Conservation (phyloP, 2,329 filamentous ascomycete genomes). For the Beauveria pseudobassiana region DNA sequence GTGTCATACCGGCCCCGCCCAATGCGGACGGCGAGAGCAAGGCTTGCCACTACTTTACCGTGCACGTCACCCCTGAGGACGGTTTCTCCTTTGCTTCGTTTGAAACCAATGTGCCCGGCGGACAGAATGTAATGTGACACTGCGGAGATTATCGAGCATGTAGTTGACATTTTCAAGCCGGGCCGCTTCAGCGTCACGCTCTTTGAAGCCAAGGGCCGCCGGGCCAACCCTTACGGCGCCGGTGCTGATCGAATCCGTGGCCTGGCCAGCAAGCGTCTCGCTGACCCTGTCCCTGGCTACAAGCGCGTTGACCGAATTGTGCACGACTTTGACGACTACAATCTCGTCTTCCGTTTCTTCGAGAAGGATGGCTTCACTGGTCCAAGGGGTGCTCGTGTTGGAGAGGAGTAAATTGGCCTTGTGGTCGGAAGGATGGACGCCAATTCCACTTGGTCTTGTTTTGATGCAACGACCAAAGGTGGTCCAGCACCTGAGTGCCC, state of each 20-base stretch:
- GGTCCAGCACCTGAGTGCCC: not conserved
- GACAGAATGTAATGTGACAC: slow-evolving; percentile 81
- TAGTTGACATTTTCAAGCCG: slow-evolving; percentile 92
- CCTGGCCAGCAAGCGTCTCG: slow-evolving; percentile 40
- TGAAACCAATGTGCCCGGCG: slow-evolving; percentile 92
- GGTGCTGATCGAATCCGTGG: slow-evolving; percentile 32
- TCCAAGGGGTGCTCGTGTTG: slow-evolving; percentile 44
- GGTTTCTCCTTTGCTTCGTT: slow-evolving; percentile 97
- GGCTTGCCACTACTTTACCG: slow-evolving; percentile 87
- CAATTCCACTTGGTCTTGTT: not conserved
- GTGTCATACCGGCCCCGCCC: slow-evolving; percentile 74
- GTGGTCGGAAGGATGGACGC: not conserved
- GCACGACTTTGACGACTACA: slow-evolving; percentile 95
- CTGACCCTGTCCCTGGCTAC: slow-evolving; percentile 81
- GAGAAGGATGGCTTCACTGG: slow-evolving; percentile 74
- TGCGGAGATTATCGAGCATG: slow-evolving; percentile 84
- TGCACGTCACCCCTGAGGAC: slow-evolving; percentile 95
- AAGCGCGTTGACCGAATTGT: slow-evolving; percentile 88
- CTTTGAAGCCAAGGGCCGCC: slow-evolving; percentile 75
- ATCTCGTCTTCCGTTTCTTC: slow-evolving; percentile 93
- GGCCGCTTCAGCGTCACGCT: slow-evolving; percentile 96
- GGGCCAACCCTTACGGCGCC: slow-evolving; percentile 33
- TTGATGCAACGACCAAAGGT: too few species aligned
- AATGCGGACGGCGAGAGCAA: slow-evolving; percentile 39
- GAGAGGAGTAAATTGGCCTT: slow-evolving; percentile 34